phyloP scores from a whole-genome alignment of 2,329 filamentous ascomycete genomes.

The Neonectria coccinea region DNA sequence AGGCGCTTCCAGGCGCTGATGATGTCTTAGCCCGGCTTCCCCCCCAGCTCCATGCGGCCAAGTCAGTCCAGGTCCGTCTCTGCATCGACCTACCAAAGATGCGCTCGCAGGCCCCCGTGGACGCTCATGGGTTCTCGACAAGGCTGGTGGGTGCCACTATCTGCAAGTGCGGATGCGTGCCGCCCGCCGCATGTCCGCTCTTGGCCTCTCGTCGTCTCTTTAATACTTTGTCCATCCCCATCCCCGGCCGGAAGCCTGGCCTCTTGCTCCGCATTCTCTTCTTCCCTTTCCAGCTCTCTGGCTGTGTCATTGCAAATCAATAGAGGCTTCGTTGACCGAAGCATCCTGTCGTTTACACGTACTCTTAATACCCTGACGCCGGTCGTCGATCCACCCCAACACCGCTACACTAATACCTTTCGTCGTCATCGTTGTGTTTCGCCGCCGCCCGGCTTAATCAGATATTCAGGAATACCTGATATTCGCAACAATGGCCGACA shows the following conservation, averaged over 20 bases:
- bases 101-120: conserved; percentile 15
- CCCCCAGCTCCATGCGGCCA: conserved; percentile 32
- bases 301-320: conserved; percentile 45
- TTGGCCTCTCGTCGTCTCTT: conserved; percentile 37
- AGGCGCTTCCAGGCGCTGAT: conserved; percentile 40
- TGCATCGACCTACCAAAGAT: conserved; percentile 41
- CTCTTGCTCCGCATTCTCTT: conserved; percentile 50
- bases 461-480: conserved; percentile 50
- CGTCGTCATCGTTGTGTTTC: conserved; percentile 29
- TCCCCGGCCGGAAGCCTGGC: conserved; percentile 46
- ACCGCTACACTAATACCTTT: conserved; percentile 42
- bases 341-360: conserved; percentile 55
- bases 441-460: conserved; percentile 33
- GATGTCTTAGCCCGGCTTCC: conserved; percentile 31
- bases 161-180: conserved; percentile 38
- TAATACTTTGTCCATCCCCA: conserved; percentile 45
- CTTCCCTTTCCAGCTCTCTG: conserved; percentile 49
- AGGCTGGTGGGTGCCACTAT: conserved; percentile 37
- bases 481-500: conserved; percentile 63
- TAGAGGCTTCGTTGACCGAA: conserved; percentile 59
- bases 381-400: conserved; percentile 49
- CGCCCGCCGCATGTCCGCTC: conserved; percentile 45
- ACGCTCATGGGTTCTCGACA: conserved; percentile 27
- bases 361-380: conserved; percentile 47
- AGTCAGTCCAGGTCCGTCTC: conserved; percentile 33